Evolutionary conservation across 106 monocot genomes (phyloP).

Genomic region (Dendrobium huoshanense): DNA sequence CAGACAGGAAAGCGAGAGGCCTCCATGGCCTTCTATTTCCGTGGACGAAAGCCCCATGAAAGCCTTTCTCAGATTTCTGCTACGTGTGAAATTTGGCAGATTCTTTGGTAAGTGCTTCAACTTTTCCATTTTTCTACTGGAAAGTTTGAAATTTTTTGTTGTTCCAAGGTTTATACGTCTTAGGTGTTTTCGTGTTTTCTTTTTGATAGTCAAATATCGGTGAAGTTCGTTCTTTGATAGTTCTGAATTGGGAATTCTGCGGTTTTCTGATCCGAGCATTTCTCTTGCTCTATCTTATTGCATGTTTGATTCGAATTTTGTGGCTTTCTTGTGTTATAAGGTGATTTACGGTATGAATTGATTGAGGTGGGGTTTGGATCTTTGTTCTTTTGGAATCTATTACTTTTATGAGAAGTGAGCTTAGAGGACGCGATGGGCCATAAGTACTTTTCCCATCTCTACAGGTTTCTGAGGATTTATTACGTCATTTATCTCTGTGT

Average conservation of each 20-base stretch:
- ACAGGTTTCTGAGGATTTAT: background rate
- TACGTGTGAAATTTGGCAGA: background rate
- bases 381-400: background rate
- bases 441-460: background rate
- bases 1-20: constrained; percentile 10
- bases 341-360: background rate
- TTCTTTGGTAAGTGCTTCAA: background rate
- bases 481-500: background rate
- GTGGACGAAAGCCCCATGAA: background rate
- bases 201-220: background rate
- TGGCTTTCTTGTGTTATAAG: background rate
- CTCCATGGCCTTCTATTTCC: constrained; percentile 9
- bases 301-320: background rate
- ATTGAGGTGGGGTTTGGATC: background rate
- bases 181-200: background rate
- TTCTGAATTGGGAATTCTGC: background rate
- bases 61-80: background rate
- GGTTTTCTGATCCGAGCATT: background rate
- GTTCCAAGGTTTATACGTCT: background rate
- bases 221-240: background rate
- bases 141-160: background rate
- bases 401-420: background rate
- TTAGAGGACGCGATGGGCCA: background rate
- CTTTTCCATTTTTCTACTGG: background rate
- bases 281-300: background rate